Conservation (phyloP, 495 filamentous ascomycete genomes). For the Apiosordaria backusii region DNA sequence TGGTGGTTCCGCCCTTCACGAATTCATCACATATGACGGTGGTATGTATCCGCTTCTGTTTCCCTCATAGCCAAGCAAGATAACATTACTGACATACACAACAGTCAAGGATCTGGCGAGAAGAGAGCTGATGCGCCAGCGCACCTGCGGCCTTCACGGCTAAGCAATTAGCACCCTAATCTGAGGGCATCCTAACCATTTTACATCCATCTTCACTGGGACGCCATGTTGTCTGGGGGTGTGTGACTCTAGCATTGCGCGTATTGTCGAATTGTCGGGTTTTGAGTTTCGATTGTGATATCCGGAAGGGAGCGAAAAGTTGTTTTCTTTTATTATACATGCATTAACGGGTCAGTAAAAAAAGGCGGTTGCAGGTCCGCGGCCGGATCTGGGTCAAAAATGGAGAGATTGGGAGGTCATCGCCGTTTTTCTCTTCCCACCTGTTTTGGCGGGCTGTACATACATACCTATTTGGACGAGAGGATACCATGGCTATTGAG, state of each 20-base stretch:
- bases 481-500: conserved; percentile 27
- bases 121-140: conserved; percentile 65
- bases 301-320: conserved; percentile 13
- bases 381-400: conserved; percentile 16
- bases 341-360: conserved; percentile 21
- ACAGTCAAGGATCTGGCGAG: conserved; percentile 72
- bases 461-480: conserved; percentile 16
- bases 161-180: conserved; percentile 19
- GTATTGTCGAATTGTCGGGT: not conserved
- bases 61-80: not conserved
- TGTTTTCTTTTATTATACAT: conserved; percentile 11
- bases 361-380: conserved; percentile 17
- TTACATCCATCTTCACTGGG: not conserved
- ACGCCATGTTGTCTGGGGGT: conserved; percentile 1
- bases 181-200: not conserved
- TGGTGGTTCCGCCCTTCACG: conserved; percentile 78
- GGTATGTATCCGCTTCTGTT: conserved; percentile 45
- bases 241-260: conserved; percentile 14
- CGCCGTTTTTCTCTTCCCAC: conserved; percentile 5
- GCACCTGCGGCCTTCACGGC: conserved; percentile 56
- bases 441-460: conserved; percentile 23
- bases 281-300: not conserved
- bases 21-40: conserved; percentile 89
- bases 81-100: conserved; percentile 30
- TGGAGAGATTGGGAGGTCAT: conserved; percentile 8